Percentiles rank a stretch among this genome's conserved stretches.
Conservation (phyloP, 129 eudicot species). For the Silybum marianum region DNA sequence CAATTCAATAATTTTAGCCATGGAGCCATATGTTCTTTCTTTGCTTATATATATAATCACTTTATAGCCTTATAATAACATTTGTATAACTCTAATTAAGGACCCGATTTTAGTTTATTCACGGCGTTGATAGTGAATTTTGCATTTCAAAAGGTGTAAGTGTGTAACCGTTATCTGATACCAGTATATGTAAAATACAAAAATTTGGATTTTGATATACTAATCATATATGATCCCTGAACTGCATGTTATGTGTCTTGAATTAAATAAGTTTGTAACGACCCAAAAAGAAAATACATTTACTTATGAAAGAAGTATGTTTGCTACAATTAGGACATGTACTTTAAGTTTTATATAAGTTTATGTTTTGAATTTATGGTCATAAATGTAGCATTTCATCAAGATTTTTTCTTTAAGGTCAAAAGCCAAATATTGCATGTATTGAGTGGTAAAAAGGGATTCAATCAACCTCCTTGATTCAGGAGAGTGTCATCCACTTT, state of each 20-base stretch:
- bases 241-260: neutral
- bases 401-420: conserved; percentile 16
- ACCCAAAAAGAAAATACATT: conserved; percentile 12
- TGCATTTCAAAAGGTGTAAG: neutral
- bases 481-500: conserved; percentile 26
- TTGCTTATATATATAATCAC: neutral
- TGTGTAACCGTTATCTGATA: neutral
- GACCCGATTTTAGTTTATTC: neutral
- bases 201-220: too few relatives aligned
- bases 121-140: neutral
- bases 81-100: neutral
- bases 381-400: conserved; percentile 22
- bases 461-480: conserved; percentile 37
- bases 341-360: conserved; percentile 13
- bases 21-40: conserved; percentile 20
- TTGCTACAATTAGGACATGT: conserved; percentile 12
- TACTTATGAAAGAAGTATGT: conserved; percentile 26
- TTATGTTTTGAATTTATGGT: neutral
- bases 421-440: conserved; percentile 19
- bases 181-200: too few relatives aligned
- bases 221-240: neutral
- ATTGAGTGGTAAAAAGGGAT: conserved; percentile 21
- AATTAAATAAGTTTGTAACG: neutral
- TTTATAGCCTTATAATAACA: neutral
- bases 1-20: conserved; percentile 22